Percentiles rank a stretch among this genome's conserved stretches.
phyloP scores from a whole-genome alignment of 306 rosid genomes.

The Abrus precatorius region DNA sequence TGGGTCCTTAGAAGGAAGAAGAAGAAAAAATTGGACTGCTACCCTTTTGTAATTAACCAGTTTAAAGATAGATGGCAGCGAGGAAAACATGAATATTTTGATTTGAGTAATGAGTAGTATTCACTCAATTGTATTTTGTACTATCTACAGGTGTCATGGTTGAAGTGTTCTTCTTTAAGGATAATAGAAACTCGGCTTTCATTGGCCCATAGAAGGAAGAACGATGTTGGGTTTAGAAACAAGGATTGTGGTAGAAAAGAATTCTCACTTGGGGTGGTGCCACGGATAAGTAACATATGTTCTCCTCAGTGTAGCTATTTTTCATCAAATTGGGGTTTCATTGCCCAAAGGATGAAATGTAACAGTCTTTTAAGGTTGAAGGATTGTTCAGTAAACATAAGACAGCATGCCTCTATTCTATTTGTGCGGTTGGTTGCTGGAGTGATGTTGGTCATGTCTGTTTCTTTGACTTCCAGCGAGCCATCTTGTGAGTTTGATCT shows the following conservation, averaged over 20 bases:
- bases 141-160: slow-evolving; percentile 58
- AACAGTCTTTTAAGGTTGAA: slow-evolving; percentile 49
- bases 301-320: slow-evolving; percentile 52
- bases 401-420: slow-evolving; percentile 54
- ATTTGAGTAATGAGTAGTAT: not conserved
- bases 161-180: slow-evolving; percentile 51
- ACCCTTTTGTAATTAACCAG: not conserved
- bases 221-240: slow-evolving; percentile 41
- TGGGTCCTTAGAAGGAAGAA: not conserved
- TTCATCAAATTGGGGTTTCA: slow-evolving; percentile 48
- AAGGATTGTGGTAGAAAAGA: slow-evolving; percentile 34
- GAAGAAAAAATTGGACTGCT: not conserved
- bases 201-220: slow-evolving; percentile 11
- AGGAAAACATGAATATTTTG: not conserved
- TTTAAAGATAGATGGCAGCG: not conserved
- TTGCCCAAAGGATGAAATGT: slow-evolving; percentile 48
- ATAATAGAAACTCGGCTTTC: slow-evolving; percentile 43
- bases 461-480: slow-evolving; percentile 64
- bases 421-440: slow-evolving; percentile 67
- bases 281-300: slow-evolving; percentile 41
- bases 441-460: slow-evolving; percentile 78
- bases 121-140: slow-evolving; percentile 6
- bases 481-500: slow-evolving; percentile 64
- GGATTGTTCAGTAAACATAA: slow-evolving; percentile 52
- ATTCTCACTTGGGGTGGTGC: slow-evolving; percentile 49